Percentiles rank a stretch among this genome's conserved stretches.
These are phyloP conservation scores for Blastomyces emzantsi DNA, from an alignment of 2,329 filamentous ascomycete genomes.

Conservation along the genomic window DNA sequence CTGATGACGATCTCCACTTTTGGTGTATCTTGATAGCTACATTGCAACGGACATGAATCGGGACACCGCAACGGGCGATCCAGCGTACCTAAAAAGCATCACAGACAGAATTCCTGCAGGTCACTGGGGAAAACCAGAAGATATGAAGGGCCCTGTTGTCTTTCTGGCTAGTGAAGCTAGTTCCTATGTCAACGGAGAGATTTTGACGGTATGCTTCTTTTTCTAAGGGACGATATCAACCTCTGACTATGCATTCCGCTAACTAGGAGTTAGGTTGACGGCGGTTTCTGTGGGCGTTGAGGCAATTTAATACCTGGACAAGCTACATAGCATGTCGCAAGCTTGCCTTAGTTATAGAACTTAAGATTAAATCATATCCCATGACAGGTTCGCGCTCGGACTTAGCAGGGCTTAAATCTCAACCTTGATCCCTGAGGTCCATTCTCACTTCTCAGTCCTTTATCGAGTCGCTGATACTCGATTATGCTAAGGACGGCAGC, in stretches of 20 bases:
- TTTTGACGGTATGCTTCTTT: constrained; percentile 26
- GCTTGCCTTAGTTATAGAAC: not conserved
- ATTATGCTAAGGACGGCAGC: not conserved
- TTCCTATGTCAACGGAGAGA: constrained; percentile 40
- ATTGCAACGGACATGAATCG: constrained; percentile 13
- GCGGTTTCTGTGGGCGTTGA: constrained; percentile 11
- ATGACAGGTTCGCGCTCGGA: not conserved
- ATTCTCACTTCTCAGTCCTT: not conserved
- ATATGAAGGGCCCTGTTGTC: constrained; percentile 14
- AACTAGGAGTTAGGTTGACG: constrained; percentile 10
- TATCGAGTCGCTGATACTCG: not conserved
- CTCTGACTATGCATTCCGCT: not conserved
- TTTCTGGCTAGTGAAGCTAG: constrained; percentile 17
- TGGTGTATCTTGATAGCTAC: constrained; percentile 39
- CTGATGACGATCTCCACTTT: not conserved
- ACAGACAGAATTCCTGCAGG: constrained; percentile 13
- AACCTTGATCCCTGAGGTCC: not conserved
- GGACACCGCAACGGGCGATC: constrained; percentile 1
- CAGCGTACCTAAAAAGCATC: constrained; percentile 10
- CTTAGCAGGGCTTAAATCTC: not conserved
- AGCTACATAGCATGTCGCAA: no score
- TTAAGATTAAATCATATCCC: not conserved
- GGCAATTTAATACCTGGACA: not conserved
- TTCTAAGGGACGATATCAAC: not conserved
- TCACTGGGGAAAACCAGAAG: constrained; percentile 15